Evolutionary conservation across 164 flowering plant genomes (phyloP).

Genomic region (Paratinospora sagittata): DNA sequence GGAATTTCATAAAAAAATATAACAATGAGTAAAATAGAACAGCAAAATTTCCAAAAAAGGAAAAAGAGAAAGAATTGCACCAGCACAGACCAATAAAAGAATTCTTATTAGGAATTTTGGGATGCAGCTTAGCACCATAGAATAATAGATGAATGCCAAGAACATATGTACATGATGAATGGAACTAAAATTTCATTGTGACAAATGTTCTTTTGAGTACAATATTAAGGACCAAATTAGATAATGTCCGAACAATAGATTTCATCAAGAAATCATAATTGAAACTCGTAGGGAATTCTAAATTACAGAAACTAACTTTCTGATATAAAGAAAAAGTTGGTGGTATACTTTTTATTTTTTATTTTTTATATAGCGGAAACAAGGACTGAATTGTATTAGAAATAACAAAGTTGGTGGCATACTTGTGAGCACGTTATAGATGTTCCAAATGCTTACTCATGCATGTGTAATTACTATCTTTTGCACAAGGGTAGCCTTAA

Average conservation of each 20-base stretch:
- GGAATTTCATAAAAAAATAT: slow-evolving; percentile 11
- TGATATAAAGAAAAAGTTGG: not conserved
- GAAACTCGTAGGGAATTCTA: not conserved
- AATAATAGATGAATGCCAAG: not conserved
- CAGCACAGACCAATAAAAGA: not conserved
- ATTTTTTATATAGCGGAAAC: too few relatives aligned
- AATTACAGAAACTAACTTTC: not conserved
- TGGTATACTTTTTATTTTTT: too few relatives aligned
- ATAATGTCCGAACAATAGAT: too few relatives aligned
- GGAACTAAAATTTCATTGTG: not conserved
- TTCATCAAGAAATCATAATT: too few relatives aligned
- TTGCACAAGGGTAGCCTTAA: not conserved
- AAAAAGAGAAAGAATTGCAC: not conserved
- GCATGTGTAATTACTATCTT: not conserved
- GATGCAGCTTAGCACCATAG: not conserved
- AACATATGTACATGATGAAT: not conserved
- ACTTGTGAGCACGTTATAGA: not conserved
- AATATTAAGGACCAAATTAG: too few relatives aligned
- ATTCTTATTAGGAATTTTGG: not conserved
- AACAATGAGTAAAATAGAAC: not conserved
- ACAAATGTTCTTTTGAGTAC: not conserved
- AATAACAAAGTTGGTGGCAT: not conserved
- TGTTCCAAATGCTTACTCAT: not conserved
- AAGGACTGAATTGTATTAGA: too few relatives aligned
- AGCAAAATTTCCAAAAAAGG: not conserved